Percentiles rank a stretch among this genome's conserved stretches.
Conservation (phyloP, 352 stramenopile species). For the Globisporangium abappressorium region DNA sequence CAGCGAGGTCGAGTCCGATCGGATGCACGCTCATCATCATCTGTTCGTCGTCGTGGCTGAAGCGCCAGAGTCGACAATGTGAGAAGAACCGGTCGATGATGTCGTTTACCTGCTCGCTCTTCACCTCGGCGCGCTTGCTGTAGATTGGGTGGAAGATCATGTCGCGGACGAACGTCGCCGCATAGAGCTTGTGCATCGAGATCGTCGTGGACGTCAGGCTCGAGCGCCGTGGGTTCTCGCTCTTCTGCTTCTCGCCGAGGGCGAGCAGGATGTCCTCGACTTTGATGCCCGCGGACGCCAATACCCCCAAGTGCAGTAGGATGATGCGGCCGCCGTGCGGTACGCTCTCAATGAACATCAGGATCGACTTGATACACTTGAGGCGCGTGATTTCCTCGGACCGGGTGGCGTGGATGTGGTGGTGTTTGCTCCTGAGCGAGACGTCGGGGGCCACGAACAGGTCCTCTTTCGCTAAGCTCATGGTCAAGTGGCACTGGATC, state of each 20-base stretch:
- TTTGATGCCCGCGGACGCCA: constrained; percentile 36
- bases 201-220: constrained; percentile 17
- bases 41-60: constrained; percentile 58
- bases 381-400: constrained; percentile 36
- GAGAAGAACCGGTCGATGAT: constrained; percentile 71
- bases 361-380: constrained; percentile 36
- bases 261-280: constrained; percentile 53
- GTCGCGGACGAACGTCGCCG: constrained; percentile 65
- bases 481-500: constrained; percentile 51
- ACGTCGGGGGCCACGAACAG: constrained; percentile 18
- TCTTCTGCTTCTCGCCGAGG: constrained; percentile 51
- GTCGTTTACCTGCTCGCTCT: constrained; percentile 35
- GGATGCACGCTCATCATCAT: constrained; percentile 20
- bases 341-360: constrained; percentile 50
- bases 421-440: constrained; percentile 21
- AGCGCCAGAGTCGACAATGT: constrained; percentile 60
- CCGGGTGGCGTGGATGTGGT: constrained; percentile 27
- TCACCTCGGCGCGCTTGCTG: constrained; percentile 41
- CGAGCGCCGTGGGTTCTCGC: constrained; percentile 26
- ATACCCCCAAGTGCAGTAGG: constrained; percentile 59
- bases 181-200: constrained; percentile 42
- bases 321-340: constrained; percentile 51
- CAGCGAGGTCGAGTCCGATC: constrained; percentile 6
- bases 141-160: constrained; percentile 79
- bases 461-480: constrained; percentile 34